Base-by-base conservation (phyloP, 2,329 filamentous ascomycete species). In the Sclerotinia minor region DNA sequence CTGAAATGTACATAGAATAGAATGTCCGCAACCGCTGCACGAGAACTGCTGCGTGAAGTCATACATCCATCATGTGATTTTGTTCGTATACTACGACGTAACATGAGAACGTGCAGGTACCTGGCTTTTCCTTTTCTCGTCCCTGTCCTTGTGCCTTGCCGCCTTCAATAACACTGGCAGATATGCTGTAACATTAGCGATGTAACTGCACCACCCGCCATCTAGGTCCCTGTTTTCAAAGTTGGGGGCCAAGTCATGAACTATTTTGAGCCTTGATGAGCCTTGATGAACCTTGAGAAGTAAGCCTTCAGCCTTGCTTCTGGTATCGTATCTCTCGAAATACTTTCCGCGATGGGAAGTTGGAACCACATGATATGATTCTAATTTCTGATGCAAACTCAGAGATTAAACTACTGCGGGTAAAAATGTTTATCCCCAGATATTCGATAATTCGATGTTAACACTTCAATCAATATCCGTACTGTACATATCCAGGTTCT, bases 31-130 rank as follows among this genome's bases (percentile, higher is more conserved):
- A 2, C 45, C 59, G 29, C 45, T 50, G 59, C 32, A 26, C n/a
- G 59, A 61, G n/a, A 50, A 61, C 15, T 61, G 59, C n/a, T 61
- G 59, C 45, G 59, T 61, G 59, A 49, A 61, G 59, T 61, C 26
- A 26, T 38, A 61, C 59, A 61, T 50, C 45, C n/a, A 61, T 61
- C 59, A 61, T 61, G 59, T 61, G 59, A 61, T 61, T 29, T n/a
- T 47, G 17, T 32, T 49, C 21, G 58, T 61, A 49, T 61, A 60
- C 58, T 49, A 49, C 58, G 50, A 61, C 58, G 32, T 49, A 47
- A 61, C 44, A 21, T 41, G 35, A 41, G 35, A 24, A 50, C n/a
- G 59, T 49, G 41, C 59, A 60, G 44, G 58, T 60, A 58, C 54
- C 44, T 47, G 17, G 19, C 44, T 29, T 47, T 29, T 8, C 6